A percentile compares a stretch with the other conserved stretches of the same genome.
These are phyloP conservation scores for Neurospora sp. DNA, from an alignment of 2,329 filamentous ascomycete species.

Conservation along the genomic window DNA sequence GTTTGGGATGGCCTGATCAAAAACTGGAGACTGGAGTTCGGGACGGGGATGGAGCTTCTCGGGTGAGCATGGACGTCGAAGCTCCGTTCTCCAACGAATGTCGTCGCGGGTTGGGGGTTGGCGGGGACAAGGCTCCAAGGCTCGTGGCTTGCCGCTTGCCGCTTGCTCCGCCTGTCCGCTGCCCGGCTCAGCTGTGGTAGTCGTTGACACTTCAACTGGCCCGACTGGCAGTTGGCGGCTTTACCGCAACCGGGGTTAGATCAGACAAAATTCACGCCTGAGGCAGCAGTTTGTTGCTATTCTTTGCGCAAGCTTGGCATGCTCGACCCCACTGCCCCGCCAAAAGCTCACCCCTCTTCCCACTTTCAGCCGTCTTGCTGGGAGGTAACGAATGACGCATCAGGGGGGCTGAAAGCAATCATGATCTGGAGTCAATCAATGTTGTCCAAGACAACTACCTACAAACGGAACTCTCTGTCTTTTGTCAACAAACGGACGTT, in stretches of 20 bases:
- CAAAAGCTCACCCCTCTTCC: neutral
- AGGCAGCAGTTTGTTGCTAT: neutral
- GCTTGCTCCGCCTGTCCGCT: neutral
- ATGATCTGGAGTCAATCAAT: neutral
- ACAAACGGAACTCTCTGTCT: neutral
- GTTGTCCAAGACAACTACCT: neutral
- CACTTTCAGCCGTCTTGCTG: neutral
- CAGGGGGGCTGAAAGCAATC: neutral
- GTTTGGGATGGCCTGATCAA: constrained; percentile 12
- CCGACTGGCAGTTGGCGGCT: neutral
- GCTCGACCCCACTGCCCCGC: neutral
- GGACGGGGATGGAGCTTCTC: constrained; percentile 8
- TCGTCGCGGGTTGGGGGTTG: neutral
- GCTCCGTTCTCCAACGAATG: constrained; percentile 5
- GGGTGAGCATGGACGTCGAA: constrained; percentile 9
- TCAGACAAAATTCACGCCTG: neutral
- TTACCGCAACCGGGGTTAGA: neutral
- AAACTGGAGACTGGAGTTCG: constrained; percentile 1
- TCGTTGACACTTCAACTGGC: neutral
- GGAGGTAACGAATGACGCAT: neutral
- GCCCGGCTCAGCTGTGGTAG: neutral
- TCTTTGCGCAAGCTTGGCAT: neutral
- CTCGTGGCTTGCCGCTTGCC: neutral
- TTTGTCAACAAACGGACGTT: neutral
- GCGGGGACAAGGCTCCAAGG: neutral